A percentile compares a stretch with the other conserved stretches of the same genome.
Evolutionary conservation across 371 early-diverging fungal genomes (phyloP).

Genomic region (Syncephalastrum racemosum): DNA sequence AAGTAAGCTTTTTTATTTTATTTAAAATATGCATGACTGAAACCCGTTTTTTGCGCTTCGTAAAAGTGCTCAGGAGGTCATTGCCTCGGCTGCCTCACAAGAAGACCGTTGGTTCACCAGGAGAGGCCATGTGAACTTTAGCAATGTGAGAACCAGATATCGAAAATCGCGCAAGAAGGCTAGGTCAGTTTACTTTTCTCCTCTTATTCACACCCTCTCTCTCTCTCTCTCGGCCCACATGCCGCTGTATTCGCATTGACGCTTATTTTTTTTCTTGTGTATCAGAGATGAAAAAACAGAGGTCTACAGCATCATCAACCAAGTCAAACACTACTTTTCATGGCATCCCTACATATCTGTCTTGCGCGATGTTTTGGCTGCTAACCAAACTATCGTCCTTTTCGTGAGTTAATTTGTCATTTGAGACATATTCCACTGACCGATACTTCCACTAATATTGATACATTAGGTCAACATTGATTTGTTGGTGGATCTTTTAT

Average conservation of each 20-base stretch:
- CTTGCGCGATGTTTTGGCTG: slow-evolving; percentile 9
- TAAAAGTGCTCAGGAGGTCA: slow-evolving; percentile 23
- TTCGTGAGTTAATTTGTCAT: slow-evolving; percentile 15
- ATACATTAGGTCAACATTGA: slow-evolving; percentile 52
- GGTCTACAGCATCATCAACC: slow-evolving; percentile 18
- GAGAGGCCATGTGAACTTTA: slow-evolving; percentile 23
- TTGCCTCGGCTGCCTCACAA: slow-evolving; percentile 19
- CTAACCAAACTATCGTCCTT: slow-evolving; percentile 24
- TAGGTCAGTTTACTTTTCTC: slow-evolving; percentile 21
- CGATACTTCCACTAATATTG: neutral
- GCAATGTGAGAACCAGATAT: slow-evolving; percentile 35
- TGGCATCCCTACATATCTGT: slow-evolving; percentile 16
- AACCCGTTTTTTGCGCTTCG: neutral
- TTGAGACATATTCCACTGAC: neutral
- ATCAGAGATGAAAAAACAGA: slow-evolving; percentile 22
- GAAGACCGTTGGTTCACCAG: slow-evolving; percentile 22
- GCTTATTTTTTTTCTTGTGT: neutral
- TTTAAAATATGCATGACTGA: neutral
- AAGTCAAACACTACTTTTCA: slow-evolving; percentile 15
- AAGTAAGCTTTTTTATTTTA: slow-evolving; percentile 25
- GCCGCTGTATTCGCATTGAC: no score
- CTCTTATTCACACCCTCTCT: neutral
- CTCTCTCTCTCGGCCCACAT: neutral
- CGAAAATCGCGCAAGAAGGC: slow-evolving; percentile 30
- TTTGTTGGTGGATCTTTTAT: slow-evolving; percentile 57